These are phyloP conservation scores for Metschnikowia dekortorum DNA, from an alignment of 805 yeast genomes.

Conservation along the genomic window DNA sequence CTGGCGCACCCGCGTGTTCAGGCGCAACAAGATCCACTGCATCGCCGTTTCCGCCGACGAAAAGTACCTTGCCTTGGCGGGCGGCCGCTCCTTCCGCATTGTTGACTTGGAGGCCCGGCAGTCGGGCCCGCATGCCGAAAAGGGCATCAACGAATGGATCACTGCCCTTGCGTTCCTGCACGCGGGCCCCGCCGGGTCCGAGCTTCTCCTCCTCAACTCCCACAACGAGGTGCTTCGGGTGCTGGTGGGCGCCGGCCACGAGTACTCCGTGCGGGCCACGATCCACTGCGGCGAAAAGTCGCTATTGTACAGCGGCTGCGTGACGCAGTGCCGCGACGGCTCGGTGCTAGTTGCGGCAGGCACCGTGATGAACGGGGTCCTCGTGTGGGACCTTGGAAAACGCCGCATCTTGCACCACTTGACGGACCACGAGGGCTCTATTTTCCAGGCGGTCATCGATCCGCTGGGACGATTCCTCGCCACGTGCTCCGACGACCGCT, in stretches of 20 bases:
- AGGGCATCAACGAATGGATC: conserved; percentile 74
- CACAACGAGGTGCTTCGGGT: conserved; percentile 59
- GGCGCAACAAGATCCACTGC: conserved; percentile 81
- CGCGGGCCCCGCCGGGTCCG: conserved; percentile 19
- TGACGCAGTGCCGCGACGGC: conserved; percentile 42
- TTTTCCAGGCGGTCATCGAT: conserved; percentile 73
- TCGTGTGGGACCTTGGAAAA: conserved; percentile 63
- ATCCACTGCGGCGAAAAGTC: conserved; percentile 64
- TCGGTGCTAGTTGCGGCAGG: conserved; percentile 73
- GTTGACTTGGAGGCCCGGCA: conserved; percentile 12
- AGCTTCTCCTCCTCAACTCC: conserved; percentile 59
- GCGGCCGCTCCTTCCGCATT: conserved; percentile 66
- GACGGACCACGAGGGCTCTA: conserved; percentile 84
- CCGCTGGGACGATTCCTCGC: conserved; percentile 50
- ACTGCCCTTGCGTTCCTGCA: conserved; percentile 50
- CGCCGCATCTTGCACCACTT: conserved; percentile 48
- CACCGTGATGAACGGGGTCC: conserved; percentile 85
- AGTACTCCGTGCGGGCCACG: conserved; percentile 23
- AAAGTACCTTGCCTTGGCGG: conserved; percentile 46
- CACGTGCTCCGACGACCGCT: conserved; percentile 92
- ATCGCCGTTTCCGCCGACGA: conserved; percentile 39
- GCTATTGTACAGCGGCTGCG: conserved; percentile 81
- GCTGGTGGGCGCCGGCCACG: conserved; percentile 3
- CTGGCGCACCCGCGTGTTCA: conserved; percentile 46
- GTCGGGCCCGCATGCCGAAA: no score